Evolutionary conservation across 306 rosid species (phyloP).

Genomic region (Begonia masoniana): DNA sequence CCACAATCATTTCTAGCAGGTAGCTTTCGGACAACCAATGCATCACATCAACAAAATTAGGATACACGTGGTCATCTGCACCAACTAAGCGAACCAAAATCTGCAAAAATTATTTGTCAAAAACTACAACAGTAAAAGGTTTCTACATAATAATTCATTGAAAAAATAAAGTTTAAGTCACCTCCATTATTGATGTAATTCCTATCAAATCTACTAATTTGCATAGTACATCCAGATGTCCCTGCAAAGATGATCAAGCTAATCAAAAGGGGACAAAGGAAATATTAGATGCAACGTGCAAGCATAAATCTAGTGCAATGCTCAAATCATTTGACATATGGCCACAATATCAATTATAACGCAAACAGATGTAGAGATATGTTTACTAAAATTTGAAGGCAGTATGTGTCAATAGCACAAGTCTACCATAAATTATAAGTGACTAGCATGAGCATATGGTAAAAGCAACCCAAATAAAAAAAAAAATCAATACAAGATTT

Average conservation of each 20-base stretch:
- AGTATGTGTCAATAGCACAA: no score
- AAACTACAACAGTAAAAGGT: constrained; percentile 3
- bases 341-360: no score
- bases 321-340: no score
- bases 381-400: no score
- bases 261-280: no score
- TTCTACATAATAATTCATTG: background rate
- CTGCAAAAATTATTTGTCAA: constrained; percentile 32
- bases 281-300: no score
- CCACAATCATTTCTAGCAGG: constrained; percentile 92
- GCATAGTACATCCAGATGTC: constrained; percentile 77
- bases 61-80: constrained; percentile 91
- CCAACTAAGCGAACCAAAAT: constrained; percentile 94
- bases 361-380: no score
- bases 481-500: no score
- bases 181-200: constrained; percentile 99
- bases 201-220: constrained; percentile 93
- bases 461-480: no score
- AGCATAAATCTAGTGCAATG: no score
- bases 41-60: constrained; percentile 89
- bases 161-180: constrained; percentile 11
- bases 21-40: constrained; percentile 95
- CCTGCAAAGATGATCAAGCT: constrained; percentile 31
- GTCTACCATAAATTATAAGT: no score
- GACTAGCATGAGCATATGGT: no score